These are phyloP conservation scores for Fusarium secorum DNA, from an alignment of 2,329 filamentous ascomycete species.

Conservation along the genomic window DNA sequence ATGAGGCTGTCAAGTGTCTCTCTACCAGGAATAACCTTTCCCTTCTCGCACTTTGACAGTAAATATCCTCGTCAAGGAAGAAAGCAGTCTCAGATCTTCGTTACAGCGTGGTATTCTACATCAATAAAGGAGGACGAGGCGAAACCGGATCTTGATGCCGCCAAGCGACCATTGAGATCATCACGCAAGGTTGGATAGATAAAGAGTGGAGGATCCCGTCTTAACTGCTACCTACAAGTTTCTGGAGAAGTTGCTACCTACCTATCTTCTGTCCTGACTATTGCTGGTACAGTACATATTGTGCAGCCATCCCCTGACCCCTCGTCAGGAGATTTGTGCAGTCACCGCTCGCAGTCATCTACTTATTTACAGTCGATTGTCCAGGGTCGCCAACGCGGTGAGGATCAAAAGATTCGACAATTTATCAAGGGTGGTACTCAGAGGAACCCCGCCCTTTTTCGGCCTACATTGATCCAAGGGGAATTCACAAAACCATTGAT, in stretches of 20 bases:
- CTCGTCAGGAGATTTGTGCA: slow-evolving; percentile 24
- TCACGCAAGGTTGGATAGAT: slow-evolving; percentile 18
- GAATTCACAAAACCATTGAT: not conserved
- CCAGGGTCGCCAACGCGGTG: slow-evolving; percentile 23
- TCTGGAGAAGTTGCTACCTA: not conserved
- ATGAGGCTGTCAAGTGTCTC: not conserved
- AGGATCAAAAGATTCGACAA: not conserved
- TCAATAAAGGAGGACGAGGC: slow-evolving; percentile 1
- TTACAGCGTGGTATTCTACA: not conserved
- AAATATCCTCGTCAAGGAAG: slow-evolving; percentile 3
- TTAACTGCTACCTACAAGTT: slow-evolving; percentile 1
- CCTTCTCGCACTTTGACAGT: not conserved
- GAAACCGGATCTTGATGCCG: slow-evolving; percentile 23
- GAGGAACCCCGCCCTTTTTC: slow-evolving; percentile 15
- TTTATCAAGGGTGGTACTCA: not conserved
- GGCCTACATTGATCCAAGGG: slow-evolving; percentile 28
- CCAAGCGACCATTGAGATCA: slow-evolving; percentile 22
- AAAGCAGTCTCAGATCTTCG: slow-evolving; percentile 15
- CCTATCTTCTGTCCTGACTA: not conserved
- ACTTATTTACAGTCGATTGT: slow-evolving; percentile 1
- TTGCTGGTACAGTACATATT: not conserved
- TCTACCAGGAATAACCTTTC: not conserved
- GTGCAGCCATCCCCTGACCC: slow-evolving; percentile 14
- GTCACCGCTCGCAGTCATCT: slow-evolving; percentile 9
- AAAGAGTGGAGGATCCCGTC: slow-evolving; percentile 12